Conservation (phyloP, 139 green algal genomes). For the Eudorina sp. region DNA sequence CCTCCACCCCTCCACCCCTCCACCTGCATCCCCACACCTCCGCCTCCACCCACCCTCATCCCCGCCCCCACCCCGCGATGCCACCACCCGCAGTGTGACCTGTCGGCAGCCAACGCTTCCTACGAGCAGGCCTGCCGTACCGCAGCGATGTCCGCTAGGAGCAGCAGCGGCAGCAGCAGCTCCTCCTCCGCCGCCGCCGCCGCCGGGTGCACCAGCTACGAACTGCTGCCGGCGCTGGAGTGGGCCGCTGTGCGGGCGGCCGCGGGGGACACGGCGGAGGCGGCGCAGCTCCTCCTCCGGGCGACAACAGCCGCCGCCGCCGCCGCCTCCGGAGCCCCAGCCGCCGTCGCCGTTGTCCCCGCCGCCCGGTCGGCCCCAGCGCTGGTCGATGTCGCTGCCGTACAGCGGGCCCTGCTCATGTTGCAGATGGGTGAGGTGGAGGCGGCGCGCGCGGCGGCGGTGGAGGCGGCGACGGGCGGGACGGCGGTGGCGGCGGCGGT, state of each 20-base stretch:
- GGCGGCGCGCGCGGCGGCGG: not conserved
- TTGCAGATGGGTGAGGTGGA: constrained; percentile 13
- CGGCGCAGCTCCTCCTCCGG: not conserved
- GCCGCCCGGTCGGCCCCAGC: not conserved
- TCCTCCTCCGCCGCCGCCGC: too few relatives aligned
- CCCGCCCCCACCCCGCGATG: too few relatives aligned
- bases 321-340: too few relatives aligned
- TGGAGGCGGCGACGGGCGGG: too few relatives aligned
- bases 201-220: constrained; percentile 12
- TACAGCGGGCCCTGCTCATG: constrained; percentile 14
- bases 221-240: constrained; percentile 14
- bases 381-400: not conserved
- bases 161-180: not conserved
- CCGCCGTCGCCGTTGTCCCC: not conserved
- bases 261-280: not conserved
- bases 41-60: too few relatives aligned
- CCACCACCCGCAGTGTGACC: constrained; percentile 17
- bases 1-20: too few relatives aligned
- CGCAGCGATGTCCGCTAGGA: not conserved
- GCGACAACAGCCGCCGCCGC: not conserved
- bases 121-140: constrained; percentile 18
- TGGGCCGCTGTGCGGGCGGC: constrained; percentile 8
- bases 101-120: not conserved
- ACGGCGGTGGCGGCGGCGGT: not conserved
- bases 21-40: too few relatives aligned